Conservation (phyloP, 441 rosid genomes). For the Dalechampia spathulata region DNA sequence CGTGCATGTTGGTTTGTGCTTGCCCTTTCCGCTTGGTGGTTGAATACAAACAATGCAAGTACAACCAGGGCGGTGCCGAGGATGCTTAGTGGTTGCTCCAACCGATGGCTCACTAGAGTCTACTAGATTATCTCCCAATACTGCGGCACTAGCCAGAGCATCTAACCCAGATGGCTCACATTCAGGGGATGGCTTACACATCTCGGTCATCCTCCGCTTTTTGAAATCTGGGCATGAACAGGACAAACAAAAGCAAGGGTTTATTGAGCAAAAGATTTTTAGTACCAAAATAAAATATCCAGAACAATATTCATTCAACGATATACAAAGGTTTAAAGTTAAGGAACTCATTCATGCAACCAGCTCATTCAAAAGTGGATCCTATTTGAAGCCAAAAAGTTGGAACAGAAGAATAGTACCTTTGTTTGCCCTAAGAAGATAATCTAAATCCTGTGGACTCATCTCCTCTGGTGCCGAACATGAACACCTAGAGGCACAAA, state of each 20-base stretch:
- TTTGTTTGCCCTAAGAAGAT: slow-evolving; percentile 40
- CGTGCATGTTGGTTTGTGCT: slow-evolving; percentile 67
- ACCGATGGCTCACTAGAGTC: slow-evolving; percentile 38
- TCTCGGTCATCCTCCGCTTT: slow-evolving; percentile 42
- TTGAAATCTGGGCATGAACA: slow-evolving; percentile 21
- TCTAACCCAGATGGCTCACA: slow-evolving; percentile 67
- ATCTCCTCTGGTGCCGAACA: slow-evolving; percentile 72
- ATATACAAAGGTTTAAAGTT: too few relatives aligned
- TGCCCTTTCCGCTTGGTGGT: slow-evolving; percentile 96
- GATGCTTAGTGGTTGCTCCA: slow-evolving; percentile 88
- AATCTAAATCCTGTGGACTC: slow-evolving; percentile 54
- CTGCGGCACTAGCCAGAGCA: slow-evolving; percentile 89
- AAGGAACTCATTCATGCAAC: neutral
- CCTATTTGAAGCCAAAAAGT: slow-evolving; percentile 3
- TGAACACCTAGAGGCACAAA: slow-evolving; percentile 39
- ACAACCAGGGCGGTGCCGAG: slow-evolving; percentile 92
- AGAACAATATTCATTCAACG: too few relatives aligned
- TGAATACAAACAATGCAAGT: slow-evolving; percentile 96
- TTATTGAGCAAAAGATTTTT: neutral
- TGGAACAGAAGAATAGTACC: slow-evolving; percentile 31
- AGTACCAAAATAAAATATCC: too few relatives aligned
- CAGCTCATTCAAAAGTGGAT: neutral
- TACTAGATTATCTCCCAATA: slow-evolving; percentile 49
- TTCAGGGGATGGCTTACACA: slow-evolving; percentile 27
- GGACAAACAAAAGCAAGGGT: slow-evolving; percentile 1